phyloP scores from a whole-genome alignment of 331 rosid genomes.

The Telfairia occidentalis region DNA sequence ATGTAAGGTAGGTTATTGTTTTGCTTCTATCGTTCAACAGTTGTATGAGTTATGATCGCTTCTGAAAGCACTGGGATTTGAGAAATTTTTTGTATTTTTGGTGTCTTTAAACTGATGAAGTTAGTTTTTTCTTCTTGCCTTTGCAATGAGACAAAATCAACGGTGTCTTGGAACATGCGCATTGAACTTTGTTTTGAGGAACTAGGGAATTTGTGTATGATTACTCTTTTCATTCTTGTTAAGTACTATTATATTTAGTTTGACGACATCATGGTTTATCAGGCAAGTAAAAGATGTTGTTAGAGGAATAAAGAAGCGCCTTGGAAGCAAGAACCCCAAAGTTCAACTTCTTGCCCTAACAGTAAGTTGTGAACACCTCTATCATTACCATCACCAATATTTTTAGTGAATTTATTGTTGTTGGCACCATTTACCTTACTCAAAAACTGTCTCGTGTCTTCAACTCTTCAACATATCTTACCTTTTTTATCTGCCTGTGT shows the following conservation, averaged over 20 bases:
- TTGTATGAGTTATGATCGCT: not conserved
- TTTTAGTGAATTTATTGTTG: not conserved
- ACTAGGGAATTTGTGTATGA: not conserved
- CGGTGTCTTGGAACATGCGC: not conserved
- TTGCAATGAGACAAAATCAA: not conserved
- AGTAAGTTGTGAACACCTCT: slow-evolving; percentile 34
- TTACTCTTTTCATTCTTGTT: not conserved
- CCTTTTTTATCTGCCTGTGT: not conserved
- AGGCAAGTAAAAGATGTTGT: slow-evolving; percentile 80
- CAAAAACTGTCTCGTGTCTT: not conserved
- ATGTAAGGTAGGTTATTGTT: no score
- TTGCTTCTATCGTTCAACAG: not conserved
- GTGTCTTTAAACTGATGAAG: not conserved
- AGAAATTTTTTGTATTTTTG: not conserved
- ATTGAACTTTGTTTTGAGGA: not conserved
- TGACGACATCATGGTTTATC: slow-evolving; percentile 29
- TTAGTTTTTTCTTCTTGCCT: not conserved
- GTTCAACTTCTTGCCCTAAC: slow-evolving; percentile 76
- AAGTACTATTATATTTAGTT: not conserved
- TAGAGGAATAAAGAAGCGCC: slow-evolving; percentile 74
- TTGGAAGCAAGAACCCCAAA: slow-evolving; percentile 72
- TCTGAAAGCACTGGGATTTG: not conserved
- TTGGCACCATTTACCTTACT: not conserved
- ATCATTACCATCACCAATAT: not conserved
- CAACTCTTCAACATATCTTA: not conserved